Evolutionary conservation across 495 filamentous ascomycete species (phyloP).

Genomic region (Trichocladium uniseriatum): DNA sequence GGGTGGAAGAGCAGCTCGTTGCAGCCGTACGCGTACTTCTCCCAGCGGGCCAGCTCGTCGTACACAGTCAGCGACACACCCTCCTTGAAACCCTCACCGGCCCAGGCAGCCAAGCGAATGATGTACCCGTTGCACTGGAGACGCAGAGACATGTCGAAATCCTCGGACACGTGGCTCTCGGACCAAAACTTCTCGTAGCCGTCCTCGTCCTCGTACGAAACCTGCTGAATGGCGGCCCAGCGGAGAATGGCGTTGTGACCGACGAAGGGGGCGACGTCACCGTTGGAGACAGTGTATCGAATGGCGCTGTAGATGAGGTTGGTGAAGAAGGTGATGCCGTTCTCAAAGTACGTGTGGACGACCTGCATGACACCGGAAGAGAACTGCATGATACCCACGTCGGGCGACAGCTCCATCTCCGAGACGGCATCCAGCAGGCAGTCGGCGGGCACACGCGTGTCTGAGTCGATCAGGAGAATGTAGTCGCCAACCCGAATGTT

Average conservation of each 20-base stretch:
- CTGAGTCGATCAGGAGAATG: conserved; percentile 67
- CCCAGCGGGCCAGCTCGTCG: conserved; percentile 74
- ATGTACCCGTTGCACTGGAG: conserved; percentile 65
- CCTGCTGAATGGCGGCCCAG: conserved; percentile 70
- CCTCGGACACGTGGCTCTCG: conserved; percentile 71
- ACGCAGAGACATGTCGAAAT: conserved; percentile 79
- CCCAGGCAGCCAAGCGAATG: conserved; percentile 64
- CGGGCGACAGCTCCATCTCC: conserved; percentile 71
- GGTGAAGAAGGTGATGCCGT: conserved; percentile 77
- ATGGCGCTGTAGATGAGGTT: conserved; percentile 76
- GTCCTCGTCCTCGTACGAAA: conserved; percentile 57
- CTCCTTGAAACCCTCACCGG: conserved; percentile 71
- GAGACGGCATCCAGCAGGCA: conserved; percentile 69
- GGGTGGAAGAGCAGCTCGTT: conserved; percentile 76
- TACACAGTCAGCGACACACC: conserved; percentile 79
- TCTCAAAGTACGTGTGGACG: conserved; percentile 61
- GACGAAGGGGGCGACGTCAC: conserved; percentile 73
- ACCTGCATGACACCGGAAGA: conserved; percentile 79
- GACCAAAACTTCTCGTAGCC: conserved; percentile 78
- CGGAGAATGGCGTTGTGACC: conserved; percentile 73
- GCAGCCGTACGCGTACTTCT: conserved; percentile 84
- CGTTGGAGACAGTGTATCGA: conserved; percentile 67
- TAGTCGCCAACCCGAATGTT: conserved; percentile 75
- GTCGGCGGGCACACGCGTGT: conserved; percentile 65
- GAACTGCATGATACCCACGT: conserved; percentile 76